Base-by-base conservation (phyloP, 164 flowering plant genomes). In the Magnolia kwangsiensis region DNA sequence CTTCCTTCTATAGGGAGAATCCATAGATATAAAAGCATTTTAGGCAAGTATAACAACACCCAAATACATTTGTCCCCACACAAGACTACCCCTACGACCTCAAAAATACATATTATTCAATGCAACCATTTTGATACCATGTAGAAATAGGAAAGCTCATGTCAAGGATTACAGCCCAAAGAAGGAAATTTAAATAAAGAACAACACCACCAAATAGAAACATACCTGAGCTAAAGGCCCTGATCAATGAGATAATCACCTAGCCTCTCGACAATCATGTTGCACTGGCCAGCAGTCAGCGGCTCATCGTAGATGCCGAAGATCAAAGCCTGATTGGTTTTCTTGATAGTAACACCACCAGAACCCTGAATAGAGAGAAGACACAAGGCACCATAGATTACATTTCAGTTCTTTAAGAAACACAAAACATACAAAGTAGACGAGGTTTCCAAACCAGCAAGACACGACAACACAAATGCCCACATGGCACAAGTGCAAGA, bases 251-350 rank as follows among this genome's bases (percentile, higher is more conserved):
- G 80, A 51, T 73, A 78, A 69, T 78, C 80, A 20, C 80, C 80
- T 55, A 78, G 80, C 76, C 76, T 73, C 76, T 78, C 80, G 7
- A 78, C 80, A 6, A 78, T 68, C 80, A 78, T 78, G 76, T 73
- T 78, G 76, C 80, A 78, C 68, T 78, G 80, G 19, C 80, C 73
- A 4, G 76, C 68, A 21, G 76, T 78, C 76, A 78, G 18, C 4
- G 80, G 80, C 69, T 78, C 80, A 10, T 78, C 80, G 45, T 78
- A 78, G 66, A 78, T 73, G 72, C 80, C 80, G 11, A 78, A 67
- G 55, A 78, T 58, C 80, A 78, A 67, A 58, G 80, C 80, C 58
- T 66, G 80, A 23, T 58, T 73, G 9, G 80, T 78, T 55, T 68
- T 78, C 67, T 78, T 78, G 29, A 78, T 61, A 58, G 80, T 78